These are phyloP conservation scores for Chamaecyparis obtusa DNA, from an alignment of 75 land plant genomes.

Conservation along the genomic window DNA sequence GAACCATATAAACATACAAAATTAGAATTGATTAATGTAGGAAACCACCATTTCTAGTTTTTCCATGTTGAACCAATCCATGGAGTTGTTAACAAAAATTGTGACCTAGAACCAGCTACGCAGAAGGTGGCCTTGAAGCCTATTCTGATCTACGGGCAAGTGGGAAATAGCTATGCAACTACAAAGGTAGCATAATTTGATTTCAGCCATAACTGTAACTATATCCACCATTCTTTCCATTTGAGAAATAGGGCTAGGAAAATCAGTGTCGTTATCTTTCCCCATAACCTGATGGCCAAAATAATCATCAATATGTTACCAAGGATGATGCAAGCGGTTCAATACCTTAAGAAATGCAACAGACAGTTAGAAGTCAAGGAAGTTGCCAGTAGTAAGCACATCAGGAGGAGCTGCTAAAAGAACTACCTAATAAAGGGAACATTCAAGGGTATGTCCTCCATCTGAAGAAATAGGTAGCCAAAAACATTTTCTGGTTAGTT, in stretches of 20 bases:
- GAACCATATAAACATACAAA: background rate
- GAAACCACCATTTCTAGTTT: background rate
- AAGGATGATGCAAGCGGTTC: background rate
- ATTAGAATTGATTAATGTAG: background rate
- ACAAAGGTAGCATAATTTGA: background rate
- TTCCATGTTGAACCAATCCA: background rate
- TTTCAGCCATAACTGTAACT: background rate
- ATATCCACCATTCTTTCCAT: too few relatives aligned
- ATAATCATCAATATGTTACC: background rate
- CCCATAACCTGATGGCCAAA: too few relatives aligned
- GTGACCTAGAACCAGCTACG: background rate
- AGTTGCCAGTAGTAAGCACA: background rate
- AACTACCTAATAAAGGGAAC: background rate
- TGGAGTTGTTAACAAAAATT: background rate
- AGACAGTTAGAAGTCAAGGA: background rate
- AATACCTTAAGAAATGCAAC: background rate
- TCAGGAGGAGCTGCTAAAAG: background rate
- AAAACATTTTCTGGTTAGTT: background rate
- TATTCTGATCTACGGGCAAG: background rate
- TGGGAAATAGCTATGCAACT: background rate
- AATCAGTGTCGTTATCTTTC: too few relatives aligned
- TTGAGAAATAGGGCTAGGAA: too few relatives aligned
- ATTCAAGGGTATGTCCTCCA: background rate
- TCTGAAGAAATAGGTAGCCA: background rate
- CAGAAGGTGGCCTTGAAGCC: background rate